A percentile compares a stretch with the other conserved stretches of the same genome.
Evolutionary conservation across 805 yeast genomes (phyloP).

Genomic region (Barnettozyma vustinii): DNA sequence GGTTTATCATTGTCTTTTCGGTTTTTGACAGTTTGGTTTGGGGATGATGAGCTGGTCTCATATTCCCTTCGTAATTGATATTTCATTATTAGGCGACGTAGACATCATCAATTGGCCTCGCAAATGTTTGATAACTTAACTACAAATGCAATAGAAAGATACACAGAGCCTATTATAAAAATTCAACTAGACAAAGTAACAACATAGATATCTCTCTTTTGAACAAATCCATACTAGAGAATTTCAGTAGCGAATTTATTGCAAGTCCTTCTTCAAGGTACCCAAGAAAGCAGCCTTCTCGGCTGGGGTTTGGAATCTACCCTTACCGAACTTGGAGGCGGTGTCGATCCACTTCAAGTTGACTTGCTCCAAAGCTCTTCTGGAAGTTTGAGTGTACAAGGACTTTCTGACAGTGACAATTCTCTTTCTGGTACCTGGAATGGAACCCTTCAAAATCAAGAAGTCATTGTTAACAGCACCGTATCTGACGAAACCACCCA

Average conservation of each 20-base stretch:
- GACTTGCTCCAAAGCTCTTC: slow-evolving; percentile 95
- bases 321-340: slow-evolving; percentile 99
- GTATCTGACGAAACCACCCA: slow-evolving; percentile 99
- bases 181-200: slow-evolving; percentile 2
- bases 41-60: not conserved
- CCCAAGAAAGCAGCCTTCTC: slow-evolving; percentile 99
- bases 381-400: slow-evolving; percentile 93
- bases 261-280: slow-evolving; percentile 95
- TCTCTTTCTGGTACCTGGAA: slow-evolving; percentile 99
- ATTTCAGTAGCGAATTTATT: slow-evolving; percentile 30
- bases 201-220: not conserved
- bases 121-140: no score
- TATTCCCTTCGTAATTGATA: not conserved
- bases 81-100: not conserved
- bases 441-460: slow-evolving; percentile 95
- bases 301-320: slow-evolving; percentile 99
- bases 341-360: slow-evolving; percentile 99
- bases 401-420: slow-evolving; percentile 98
- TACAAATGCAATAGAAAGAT: not conserved
- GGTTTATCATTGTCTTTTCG: not conserved
- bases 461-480: slow-evolving; percentile 98
- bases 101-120: not conserved
- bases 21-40: not conserved
- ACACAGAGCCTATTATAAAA: not conserved
- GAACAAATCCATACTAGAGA: not conserved